phyloP scores from a whole-genome alignment of 1,139 yeast species.

The Suhomyces kunorum region DNA sequence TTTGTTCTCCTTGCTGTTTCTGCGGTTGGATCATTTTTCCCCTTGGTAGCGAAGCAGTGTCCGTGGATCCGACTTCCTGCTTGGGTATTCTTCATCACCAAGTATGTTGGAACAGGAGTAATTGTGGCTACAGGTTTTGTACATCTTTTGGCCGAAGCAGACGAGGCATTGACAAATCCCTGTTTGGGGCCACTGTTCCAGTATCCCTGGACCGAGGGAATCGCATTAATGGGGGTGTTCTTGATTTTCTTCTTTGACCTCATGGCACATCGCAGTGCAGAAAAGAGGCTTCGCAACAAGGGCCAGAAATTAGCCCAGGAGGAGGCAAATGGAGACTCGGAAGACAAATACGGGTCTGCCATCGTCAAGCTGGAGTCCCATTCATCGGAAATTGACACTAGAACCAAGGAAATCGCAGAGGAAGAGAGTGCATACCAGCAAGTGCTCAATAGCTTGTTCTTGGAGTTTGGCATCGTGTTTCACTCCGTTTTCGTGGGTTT shows the following conservation, averaged over 20 bases:
- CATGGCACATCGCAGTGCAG: constrained; percentile 27
- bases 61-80: constrained; percentile 26
- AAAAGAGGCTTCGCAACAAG: constrained; percentile 3
- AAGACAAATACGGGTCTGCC: neutral
- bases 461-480: constrained; percentile 44
- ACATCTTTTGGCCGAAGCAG: constrained; percentile 35
- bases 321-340: neutral
- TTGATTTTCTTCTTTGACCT: constrained; percentile 34
- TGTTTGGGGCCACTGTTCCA: constrained; percentile 39
- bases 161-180: constrained; percentile 28
- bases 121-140: constrained; percentile 40
- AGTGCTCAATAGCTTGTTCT: constrained; percentile 29
- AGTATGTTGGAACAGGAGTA: constrained; percentile 38
- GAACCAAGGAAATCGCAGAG: neutral
- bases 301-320: neutral
- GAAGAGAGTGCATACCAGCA: constrained; percentile 18
- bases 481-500: constrained; percentile 46
- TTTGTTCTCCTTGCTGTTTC: constrained; percentile 35
- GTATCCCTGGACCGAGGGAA: constrained; percentile 46
- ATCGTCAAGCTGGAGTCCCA: neutral
- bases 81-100: constrained; percentile 30
- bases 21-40: constrained; percentile 34
- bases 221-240: constrained; percentile 41
- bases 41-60: constrained; percentile 27
- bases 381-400: neutral